Conservation (phyloP, 768 basidiomycete genomes). For the Lactifluus volemus region DNA sequence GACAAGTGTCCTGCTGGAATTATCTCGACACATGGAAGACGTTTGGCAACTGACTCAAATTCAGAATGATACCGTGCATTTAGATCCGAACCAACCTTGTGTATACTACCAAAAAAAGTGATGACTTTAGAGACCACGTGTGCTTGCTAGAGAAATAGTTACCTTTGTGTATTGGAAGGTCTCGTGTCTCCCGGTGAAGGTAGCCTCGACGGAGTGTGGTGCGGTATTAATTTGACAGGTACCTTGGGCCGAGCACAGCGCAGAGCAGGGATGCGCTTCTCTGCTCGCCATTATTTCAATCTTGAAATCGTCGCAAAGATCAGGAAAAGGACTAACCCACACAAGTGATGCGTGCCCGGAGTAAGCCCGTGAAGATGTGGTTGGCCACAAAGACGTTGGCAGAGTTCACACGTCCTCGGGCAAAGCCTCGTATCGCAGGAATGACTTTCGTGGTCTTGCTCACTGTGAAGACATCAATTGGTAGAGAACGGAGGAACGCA, state of each 20-base stretch:
- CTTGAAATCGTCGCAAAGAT: too few relatives aligned
- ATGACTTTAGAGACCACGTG: background rate
- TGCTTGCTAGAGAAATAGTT: background rate
- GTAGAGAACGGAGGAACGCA: too few relatives aligned
- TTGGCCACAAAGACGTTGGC: slow-evolving; percentile 32
- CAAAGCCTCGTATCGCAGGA: slow-evolving; percentile 25
- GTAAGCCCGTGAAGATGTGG: slow-evolving; percentile 33
- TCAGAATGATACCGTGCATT: slow-evolving; percentile 17
- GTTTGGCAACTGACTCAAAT: slow-evolving; percentile 32
- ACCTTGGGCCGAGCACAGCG: slow-evolving; percentile 37
- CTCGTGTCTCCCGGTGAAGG: slow-evolving; percentile 51
- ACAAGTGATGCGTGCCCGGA: too few relatives aligned
- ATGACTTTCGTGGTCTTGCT: slow-evolving; percentile 38
- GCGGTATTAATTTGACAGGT: slow-evolving; percentile 51
- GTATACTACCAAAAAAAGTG: slow-evolving; percentile 34
- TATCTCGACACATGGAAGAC: slow-evolving; percentile 36
- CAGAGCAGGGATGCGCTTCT: slow-evolving; percentile 39
- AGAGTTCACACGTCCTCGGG: slow-evolving; percentile 45
- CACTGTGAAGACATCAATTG: slow-evolving; percentile 26
- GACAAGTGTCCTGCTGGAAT: slow-evolving; percentile 35
- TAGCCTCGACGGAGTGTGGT: slow-evolving; percentile 53
- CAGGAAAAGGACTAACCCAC: too few relatives aligned
- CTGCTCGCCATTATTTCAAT: too few relatives aligned
- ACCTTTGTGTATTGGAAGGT: slow-evolving; percentile 62
- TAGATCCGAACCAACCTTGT: slow-evolving; percentile 33